Conservation (phyloP, 257 asterid genomes). For the Avicennia marina region DNA sequence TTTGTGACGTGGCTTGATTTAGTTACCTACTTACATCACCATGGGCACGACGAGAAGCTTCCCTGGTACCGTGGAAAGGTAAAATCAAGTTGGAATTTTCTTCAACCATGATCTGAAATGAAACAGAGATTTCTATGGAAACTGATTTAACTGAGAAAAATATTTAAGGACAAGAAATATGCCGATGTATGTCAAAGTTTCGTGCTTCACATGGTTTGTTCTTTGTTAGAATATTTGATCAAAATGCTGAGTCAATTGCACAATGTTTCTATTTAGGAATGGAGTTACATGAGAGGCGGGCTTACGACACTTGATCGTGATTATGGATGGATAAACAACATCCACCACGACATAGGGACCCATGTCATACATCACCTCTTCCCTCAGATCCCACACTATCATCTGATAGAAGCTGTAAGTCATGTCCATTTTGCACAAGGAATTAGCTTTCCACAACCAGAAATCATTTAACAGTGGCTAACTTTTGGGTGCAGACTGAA, state of each 20-base stretch:
- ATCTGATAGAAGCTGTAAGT: conserved; percentile 71
- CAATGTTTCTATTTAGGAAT: conserved; percentile 60
- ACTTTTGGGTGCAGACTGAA: conserved; percentile 69
- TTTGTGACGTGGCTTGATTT: conserved; percentile 52
- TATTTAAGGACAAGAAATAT: no score
- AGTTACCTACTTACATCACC: conserved; percentile 58
- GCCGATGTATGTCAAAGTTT: no score
- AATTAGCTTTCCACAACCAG: no score
- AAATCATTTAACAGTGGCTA: no score
- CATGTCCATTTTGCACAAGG: not conserved
- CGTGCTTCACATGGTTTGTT: no score
- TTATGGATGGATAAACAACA: conserved; percentile 69
- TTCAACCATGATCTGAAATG: no score
- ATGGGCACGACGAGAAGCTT: conserved; percentile 50
- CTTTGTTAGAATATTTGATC: no score
- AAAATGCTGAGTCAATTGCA: no score
- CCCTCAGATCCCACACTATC: conserved; percentile 75
- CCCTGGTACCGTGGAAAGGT: conserved; percentile 60
- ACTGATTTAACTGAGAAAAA: no score
- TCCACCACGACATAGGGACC: conserved; percentile 79
- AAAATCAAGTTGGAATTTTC: conserved; percentile 6
- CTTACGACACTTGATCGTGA: conserved; percentile 68
- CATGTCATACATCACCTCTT: conserved; percentile 78
- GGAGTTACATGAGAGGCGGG: conserved; percentile 74
- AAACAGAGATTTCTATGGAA: no score